A percentile compares a stretch with the other conserved stretches of the same genome.
These are phyloP conservation scores for Globisporangium yorkense DNA, from an alignment of 352 stramenopile species.

Conservation along the genomic window DNA sequence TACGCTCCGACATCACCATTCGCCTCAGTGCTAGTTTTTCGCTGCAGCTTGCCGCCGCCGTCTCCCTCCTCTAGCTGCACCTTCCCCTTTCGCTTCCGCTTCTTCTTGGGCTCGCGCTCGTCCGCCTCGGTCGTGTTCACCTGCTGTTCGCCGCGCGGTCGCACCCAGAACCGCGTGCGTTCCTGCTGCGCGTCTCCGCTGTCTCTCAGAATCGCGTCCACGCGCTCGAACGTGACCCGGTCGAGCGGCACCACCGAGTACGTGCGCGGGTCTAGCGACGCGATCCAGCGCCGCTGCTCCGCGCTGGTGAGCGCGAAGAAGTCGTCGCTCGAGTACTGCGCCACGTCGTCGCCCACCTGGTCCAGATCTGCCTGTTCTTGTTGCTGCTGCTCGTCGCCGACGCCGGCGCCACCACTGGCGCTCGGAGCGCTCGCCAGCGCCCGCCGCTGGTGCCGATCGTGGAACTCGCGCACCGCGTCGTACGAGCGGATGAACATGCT, in stretches of 20 bases:
- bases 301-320: not conserved
- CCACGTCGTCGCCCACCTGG: not conserved
- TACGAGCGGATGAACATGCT: slow-evolving; percentile 2
- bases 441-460: not conserved
- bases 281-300: slow-evolving; percentile 6
- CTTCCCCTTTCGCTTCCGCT: too few species aligned
- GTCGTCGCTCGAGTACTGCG: slow-evolving; percentile 1
- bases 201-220: not conserved
- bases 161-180: not conserved
- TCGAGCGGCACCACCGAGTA: not conserved
- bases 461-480: slow-evolving; percentile 2
- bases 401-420: too few species aligned
- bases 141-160: not conserved
- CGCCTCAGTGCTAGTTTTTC: too few species aligned
- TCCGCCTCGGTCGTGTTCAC: not conserved
- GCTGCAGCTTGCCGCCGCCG: too few species aligned
- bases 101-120: too few species aligned
- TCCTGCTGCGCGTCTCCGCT: not conserved
- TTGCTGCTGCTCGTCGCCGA: not conserved
- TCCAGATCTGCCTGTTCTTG: not conserved
- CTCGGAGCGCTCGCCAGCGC: not conserved
- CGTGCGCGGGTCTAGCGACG: slow-evolving; percentile 1
- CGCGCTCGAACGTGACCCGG: not conserved
- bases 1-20: too few species aligned
- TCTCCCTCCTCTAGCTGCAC: too few species aligned